Base-by-base conservation (phyloP, 805 yeast genomes). In the Metschnikowia amazonensis region DNA sequence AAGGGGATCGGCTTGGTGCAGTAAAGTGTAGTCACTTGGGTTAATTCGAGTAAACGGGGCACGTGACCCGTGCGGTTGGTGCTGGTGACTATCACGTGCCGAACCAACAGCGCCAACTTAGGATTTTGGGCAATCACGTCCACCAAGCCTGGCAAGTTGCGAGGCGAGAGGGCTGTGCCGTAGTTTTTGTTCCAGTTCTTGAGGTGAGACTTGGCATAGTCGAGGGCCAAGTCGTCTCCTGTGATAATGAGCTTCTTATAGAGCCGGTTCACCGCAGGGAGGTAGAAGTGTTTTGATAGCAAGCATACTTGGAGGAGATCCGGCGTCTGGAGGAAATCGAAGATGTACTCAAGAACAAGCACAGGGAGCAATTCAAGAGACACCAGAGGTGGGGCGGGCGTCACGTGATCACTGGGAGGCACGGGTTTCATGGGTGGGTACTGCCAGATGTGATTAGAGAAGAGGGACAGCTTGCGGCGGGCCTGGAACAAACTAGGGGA, bases 201-300 rank as follows among this genome's bases (percentile, higher is more conserved):
- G n/a, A 47, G 32, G n/a, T 50, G 43, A 2, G 43, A 41, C 13
- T 31, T 39, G 13, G 54, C 55, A 24, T 52, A 49, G 5, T 24
- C 30, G 8, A 44, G 36, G 6, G 49, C 45, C 30, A 40, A 44
- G 18, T 8, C 14, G 18, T 56, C 56, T 14, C 42, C 52, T 7
- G 55, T 47, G 17, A 65, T 48, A 2, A 59, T 49, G 9, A 64
- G 52, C 25, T 51, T 55, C 13, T 48, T 45, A 48, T 64, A 63
- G 10, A 65, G 38, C 24, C 57, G 51, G 21, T 45, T 45, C 1
- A 55, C 56, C 1, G 68, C 66, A 2, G 64, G 66, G 14, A 59
- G 46, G 42, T 61, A 64, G n/a, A 62, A 52, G 37, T 48, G 42
- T 28, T 54, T 49, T 35, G 62, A 54, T 4, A 58, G 42, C 5